Percentiles rank a stretch among this genome's conserved stretches.
These are phyloP conservation scores for Trametes meyenii DNA, from an alignment of 768 basidiomycete genomes.

Conservation along the genomic window DNA sequence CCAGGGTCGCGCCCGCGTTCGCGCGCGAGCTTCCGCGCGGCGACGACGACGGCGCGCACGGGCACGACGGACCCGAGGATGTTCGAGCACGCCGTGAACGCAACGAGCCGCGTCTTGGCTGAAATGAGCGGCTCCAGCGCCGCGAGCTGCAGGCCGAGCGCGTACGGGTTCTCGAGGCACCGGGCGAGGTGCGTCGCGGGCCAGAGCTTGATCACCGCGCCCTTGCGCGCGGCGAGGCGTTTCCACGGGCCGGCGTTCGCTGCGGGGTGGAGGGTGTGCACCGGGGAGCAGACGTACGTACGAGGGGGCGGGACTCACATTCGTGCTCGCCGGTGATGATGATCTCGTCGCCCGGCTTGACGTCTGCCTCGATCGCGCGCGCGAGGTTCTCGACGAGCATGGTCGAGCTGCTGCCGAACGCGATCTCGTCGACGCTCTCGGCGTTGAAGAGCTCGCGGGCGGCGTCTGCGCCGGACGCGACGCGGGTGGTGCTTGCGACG, in stretches of 20 bases:
- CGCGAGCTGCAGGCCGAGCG: slow-evolving; percentile 53
- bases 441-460: slow-evolving; percentile 69
- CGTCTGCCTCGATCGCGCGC: slow-evolving; percentile 55
- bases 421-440: slow-evolving; percentile 60
- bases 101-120: slow-evolving; percentile 67
- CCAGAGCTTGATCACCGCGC: slow-evolving; percentile 64
- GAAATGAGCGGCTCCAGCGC: slow-evolving; percentile 66
- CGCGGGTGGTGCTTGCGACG: slow-evolving; percentile 52
- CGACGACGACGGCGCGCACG: slow-evolving; percentile 56
- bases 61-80: slow-evolving; percentile 69
- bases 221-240: slow-evolving; percentile 61
- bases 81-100: slow-evolving; percentile 77
- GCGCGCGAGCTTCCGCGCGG: slow-evolving; percentile 52
- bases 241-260: slow-evolving; percentile 82
- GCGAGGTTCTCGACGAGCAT: slow-evolving; percentile 71
- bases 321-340: slow-evolving; percentile 83
- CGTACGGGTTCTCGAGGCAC: slow-evolving; percentile 61
- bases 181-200: slow-evolving; percentile 42
- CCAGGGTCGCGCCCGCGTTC: slow-evolving; percentile 52
- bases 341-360: slow-evolving; percentile 68
- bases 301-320: slow-evolving; percentile 43
- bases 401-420: slow-evolving; percentile 68
- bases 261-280: slow-evolving; percentile 30
- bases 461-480: slow-evolving; percentile 50
- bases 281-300: background rate